Evolutionary conservation across 805 yeast species (phyloP), one percentile per base, ranked within the genome.

Genomic region (Hanseniaspora occidentalis): DNA sequence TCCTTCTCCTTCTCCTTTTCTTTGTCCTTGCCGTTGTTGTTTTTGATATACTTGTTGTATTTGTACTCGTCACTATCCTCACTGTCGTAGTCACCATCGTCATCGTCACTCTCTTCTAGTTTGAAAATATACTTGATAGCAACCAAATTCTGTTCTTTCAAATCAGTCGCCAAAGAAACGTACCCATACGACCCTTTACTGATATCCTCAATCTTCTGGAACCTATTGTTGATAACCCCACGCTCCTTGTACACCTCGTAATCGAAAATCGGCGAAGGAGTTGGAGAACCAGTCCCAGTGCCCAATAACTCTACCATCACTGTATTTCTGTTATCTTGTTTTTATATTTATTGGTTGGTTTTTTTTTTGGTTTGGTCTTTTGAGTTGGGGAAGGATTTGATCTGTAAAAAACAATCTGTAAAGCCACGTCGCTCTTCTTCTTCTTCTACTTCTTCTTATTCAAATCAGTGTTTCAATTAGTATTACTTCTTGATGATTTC

Each of bases 141-240:
- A 22, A 83, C 94, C 37, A 82, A 61, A 41, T 66, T 63, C 29
- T 65, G 60, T 20, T 69, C 67, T 18, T 50, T 48, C 3, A 60
- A 50, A 57, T 89, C 95, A 51, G 76, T 77, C 8, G 95, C 96
- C 20, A 89, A 68, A 2, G 94, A 77, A 7, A 89, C 97, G 36
- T 82, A 72, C 38, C 97, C 97, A 59, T 84, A 89, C 0, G 96
- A 84, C 23, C 97, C 97, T 58, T 84, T 88, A 54, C 88, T 84
- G 44, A 89, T 73, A 53, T 78, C 84, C 43, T 74, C 76, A 18
- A 85, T 67, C 50, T 79, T 79, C 43, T 66, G 63, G 62, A 85
- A 89, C 42, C 82, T 66, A 41, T 67, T 67, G 44, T 77, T 70
- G 42, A 84, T 64, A 35, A 81, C 65, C 16, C 65, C 65, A 37